Percentiles rank a stretch among this genome's conserved stretches.
Evolutionary conservation across 1,284 basidiomycete species (phyloP).

Genomic region (Austroboletus novae-zelandiae): DNA sequence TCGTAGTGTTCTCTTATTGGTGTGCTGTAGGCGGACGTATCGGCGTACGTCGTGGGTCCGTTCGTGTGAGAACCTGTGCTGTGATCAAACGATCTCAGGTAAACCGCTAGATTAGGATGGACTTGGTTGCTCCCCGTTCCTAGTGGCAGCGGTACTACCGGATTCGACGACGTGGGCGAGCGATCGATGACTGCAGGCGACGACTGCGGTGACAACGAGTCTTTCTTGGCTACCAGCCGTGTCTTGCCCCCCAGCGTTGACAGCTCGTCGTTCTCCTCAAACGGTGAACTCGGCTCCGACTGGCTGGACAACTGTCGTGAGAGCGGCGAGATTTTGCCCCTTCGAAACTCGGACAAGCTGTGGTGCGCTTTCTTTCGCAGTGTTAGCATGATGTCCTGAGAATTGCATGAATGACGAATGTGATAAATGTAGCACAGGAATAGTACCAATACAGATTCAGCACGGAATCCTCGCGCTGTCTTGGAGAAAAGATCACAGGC

Average conservation of each 20-base stretch:
- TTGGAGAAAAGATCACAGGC: slow-evolving; percentile 74
- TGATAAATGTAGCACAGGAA: not conserved
- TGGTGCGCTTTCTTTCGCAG: slow-evolving; percentile 58
- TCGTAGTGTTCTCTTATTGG: slow-evolving; percentile 31
- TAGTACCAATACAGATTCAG: slow-evolving; percentile 62
- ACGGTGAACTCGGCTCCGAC: slow-evolving; percentile 48
- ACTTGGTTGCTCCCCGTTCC: slow-evolving; percentile 41
- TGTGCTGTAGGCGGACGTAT: slow-evolving; percentile 24
- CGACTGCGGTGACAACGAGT: slow-evolving; percentile 48
- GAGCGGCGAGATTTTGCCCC: slow-evolving; percentile 51
- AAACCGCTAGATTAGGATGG: slow-evolving; percentile 62
- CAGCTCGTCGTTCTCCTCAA: slow-evolving; percentile 66
- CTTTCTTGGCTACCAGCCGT: slow-evolving; percentile 64
- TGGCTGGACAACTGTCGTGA: slow-evolving; percentile 39
- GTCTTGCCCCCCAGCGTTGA: slow-evolving; percentile 70
- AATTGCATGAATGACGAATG: slow-evolving; percentile 8
- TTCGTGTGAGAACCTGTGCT: slow-evolving; percentile 25
- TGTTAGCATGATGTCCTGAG: slow-evolving; percentile 45
- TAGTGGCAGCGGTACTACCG: slow-evolving; percentile 59
- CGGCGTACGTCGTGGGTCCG: slow-evolving; percentile 22
- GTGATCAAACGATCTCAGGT: slow-evolving; percentile 60
- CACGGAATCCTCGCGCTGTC: slow-evolving; percentile 66
- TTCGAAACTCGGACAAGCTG: slow-evolving; percentile 60
- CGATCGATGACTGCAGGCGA: slow-evolving; percentile 52
- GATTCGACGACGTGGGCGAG: slow-evolving; percentile 67